Evolutionary conservation across 1,284 basidiomycete species (phyloP).

Genomic region (Ganoderma sinense): DNA sequence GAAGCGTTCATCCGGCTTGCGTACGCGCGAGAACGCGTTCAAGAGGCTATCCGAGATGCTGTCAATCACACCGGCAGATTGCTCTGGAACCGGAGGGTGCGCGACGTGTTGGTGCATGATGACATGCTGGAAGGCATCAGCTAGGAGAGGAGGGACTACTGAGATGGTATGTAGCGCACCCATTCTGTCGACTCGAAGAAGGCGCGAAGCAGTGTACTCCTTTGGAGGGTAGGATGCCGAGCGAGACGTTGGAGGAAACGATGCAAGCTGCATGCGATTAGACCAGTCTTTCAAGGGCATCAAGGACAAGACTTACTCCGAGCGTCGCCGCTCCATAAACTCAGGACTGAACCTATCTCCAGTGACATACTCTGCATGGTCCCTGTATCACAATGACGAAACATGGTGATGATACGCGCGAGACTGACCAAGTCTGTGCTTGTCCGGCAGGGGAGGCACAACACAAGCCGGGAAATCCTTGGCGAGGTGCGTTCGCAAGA

Average conservation of each 20-base stretch:
- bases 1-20: constrained; percentile 97
- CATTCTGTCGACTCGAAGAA: constrained; percentile 99
- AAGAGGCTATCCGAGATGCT: constrained; percentile 95
- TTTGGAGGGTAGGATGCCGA: constrained; percentile 94
- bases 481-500: constrained; percentile 88
- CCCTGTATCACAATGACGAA: constrained; percentile 6
- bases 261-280: constrained; percentile 70
- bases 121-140: constrained; percentile 71
- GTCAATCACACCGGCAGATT: constrained; percentile 86
- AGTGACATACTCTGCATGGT: constrained; percentile 87
- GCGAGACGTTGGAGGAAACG: constrained; percentile 92
- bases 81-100: constrained; percentile 85
- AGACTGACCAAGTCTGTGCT: constrained; percentile 89
- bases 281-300: constrained; percentile 15
- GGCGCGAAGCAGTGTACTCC: constrained; percentile 87
- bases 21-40: constrained; percentile 93
- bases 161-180: constrained; percentile 59
- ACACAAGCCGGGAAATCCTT: constrained; percentile 97
- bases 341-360: constrained; percentile 97
- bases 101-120: constrained; percentile 94
- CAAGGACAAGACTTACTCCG: constrained; percentile 71
- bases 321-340: constrained; percentile 92
- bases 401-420: neutral
- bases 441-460: constrained; percentile 95
- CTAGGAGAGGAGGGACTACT: constrained; percentile 14